These are phyloP conservation scores for Wallacemonas sp. DNA, from an alignment of 208 protist genomes.

Conservation along the genomic window DNA sequence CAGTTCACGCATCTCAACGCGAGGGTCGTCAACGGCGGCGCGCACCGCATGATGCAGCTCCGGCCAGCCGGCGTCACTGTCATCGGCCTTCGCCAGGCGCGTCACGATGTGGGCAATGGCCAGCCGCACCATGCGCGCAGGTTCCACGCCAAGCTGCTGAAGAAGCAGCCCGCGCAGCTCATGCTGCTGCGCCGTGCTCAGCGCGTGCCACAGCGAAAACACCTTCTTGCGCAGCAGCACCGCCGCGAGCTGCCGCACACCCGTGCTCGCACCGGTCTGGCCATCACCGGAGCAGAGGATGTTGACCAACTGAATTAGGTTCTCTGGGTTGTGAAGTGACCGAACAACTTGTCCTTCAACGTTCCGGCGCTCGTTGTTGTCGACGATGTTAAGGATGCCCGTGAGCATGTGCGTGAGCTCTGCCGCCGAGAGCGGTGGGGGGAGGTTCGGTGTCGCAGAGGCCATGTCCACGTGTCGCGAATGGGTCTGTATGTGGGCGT, in stretches of 20 bases:
- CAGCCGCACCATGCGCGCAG: constrained; percentile 61
- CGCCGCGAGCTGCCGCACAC: constrained; percentile 77
- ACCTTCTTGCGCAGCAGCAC: constrained; percentile 84
- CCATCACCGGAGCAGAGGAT: constrained; percentile 34
- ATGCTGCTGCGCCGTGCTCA: constrained; percentile 30
- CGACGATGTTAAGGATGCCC: constrained; percentile 43
- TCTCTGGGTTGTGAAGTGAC: constrained; percentile 36
- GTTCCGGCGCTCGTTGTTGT: constrained; percentile 69
- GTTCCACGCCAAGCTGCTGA: constrained; percentile 55
- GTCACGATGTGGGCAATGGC: constrained; percentile 78
- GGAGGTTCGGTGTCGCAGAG: neutral
- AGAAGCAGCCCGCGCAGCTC: constrained; percentile 71
- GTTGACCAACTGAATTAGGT: constrained; percentile 46
- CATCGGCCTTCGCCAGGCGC: constrained; percentile 66
- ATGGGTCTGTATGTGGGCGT: too few relatives aligned
- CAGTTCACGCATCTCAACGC: constrained; percentile 77
- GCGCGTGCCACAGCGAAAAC: constrained; percentile 62
- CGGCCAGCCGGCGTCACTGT: constrained; percentile 47
- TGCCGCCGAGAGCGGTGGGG: constrained; percentile 9
- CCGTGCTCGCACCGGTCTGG: constrained; percentile 14
- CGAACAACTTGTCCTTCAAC: constrained; percentile 44
- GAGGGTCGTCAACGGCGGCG: constrained; percentile 30
- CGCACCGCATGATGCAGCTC: constrained; percentile 66
- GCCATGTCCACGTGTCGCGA: constrained; percentile 6
- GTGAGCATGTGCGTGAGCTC: constrained; percentile 53